Base-by-base conservation (phyloP, 305 asterid genomes). In the Coffea humblotiana region DNA sequence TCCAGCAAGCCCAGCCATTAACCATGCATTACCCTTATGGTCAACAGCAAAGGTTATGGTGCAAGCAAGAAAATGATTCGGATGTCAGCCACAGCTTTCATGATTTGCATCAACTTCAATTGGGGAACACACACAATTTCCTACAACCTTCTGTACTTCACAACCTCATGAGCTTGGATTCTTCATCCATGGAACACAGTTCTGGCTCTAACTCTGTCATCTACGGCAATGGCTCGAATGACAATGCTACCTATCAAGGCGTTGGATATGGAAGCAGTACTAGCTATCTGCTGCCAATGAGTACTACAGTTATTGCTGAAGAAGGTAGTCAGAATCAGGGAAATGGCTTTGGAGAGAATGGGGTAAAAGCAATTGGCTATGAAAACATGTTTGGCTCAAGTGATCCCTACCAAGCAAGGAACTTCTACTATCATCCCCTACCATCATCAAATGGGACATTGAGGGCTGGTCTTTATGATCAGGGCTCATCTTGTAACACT, bases 151-250 rank as follows among this genome's bases (percentile, higher is more conserved):
- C 90, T 27, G 91, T 85, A 6, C 52, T 89, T 84, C 91, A 88
- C 35, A 90, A 90, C 77, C 83, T 92, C 10, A 91, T 88, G 94
- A 83, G 91, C 65, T 82, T 92, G 84, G 94, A 90, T 70, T 82
- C 89, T 4, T 74, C 90, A 16, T 84, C 85, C 9, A 76, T 89
- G 52, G 91, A 88, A 18, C 89, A 86, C 8, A 84, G 85, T 73
- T 74, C 89, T 5, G 89, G 84, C 27, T 87, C 89, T 0, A 89
- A 74, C 48, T 79, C 73, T 23, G 64, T 79, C 43, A 79, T 79
- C 65, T 79, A 89, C 18, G 80, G 83, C 43, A 78, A 60, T 47
- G 84, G 81, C 12, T 25, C 74, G 1, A 56, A 64, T 32, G 64
- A 29, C 1, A 68, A 80, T 21, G 51, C 65, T 49, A 19, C 78